A percentile compares a stretch with the other conserved stretches of the same genome.
These are phyloP conservation scores for Globisporangium emineosum DNA, from an alignment of 352 stramenopile species.

Conservation along the genomic window DNA sequence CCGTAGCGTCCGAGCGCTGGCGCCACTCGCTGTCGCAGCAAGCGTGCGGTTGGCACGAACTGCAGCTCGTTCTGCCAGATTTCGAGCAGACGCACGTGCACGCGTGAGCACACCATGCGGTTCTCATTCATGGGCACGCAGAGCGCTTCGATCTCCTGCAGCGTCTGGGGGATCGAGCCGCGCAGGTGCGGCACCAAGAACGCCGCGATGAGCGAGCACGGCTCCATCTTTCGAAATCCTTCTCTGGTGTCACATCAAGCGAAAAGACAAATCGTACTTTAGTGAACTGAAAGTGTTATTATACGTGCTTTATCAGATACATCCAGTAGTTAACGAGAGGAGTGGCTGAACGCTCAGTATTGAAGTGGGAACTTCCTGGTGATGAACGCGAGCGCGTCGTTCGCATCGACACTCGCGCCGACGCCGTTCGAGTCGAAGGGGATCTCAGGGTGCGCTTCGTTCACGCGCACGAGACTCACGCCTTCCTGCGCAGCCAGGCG, in stretches of 20 bases:
- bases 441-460: slow-evolving; percentile 47
- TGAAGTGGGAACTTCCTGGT: not conserved
- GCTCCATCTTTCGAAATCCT: too few species aligned
- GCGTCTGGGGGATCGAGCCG: not conserved
- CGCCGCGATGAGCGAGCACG: slow-evolving; percentile 7
- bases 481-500: slow-evolving; percentile 33
- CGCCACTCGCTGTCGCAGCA: not conserved
- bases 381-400: slow-evolving; percentile 40
- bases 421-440: slow-evolving; percentile 54
- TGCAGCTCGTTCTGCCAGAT: slow-evolving; percentile 11
- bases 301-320: too few species aligned
- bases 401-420: slow-evolving; percentile 38
- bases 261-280: too few species aligned
- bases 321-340: not conserved
- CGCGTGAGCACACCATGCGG: slow-evolving; percentile 2
- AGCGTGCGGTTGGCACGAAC: not conserved
- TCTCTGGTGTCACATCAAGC: too few species aligned
- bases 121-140: slow-evolving; percentile 1
- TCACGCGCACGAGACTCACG: slow-evolving; percentile 59
- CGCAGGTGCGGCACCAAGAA: slow-evolving; percentile 3
- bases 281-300: too few species aligned
- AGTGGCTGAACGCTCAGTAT: not conserved
- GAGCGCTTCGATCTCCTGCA: not conserved
- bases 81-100: not conserved
- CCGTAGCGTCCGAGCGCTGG: slow-evolving; percentile 6